Evolutionary conservation across 148 eudicot species (phyloP), one percentile per base, ranked within the genome.

Genomic region (Rheum nobile): DNA sequence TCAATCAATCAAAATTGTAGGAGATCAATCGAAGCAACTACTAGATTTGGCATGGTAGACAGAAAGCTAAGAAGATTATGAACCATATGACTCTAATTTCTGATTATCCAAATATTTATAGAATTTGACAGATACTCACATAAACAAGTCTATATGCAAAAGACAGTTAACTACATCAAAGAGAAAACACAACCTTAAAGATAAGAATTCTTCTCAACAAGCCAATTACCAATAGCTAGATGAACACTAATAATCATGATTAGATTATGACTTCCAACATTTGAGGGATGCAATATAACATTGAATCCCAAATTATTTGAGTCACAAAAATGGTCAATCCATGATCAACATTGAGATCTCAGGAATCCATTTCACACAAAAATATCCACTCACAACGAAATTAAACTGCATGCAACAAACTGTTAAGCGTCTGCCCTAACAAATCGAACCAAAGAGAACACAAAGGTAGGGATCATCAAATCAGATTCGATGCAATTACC

Each of bases 401-500:
- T 61, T 32, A 26, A 29, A 31, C 35, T 29, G 12, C 37, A 61
- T 61, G 67, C 19, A 61, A 34, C 22, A 32, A 32, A 65, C 39
- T 65, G 39, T 0, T 32, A 17, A 32, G 41, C 38, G 21, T 29
- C 11, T 1, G 12, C 37, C n/a, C 8, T 4, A 28, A 12, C 37
- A 61, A 61, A 29, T 14, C 67, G 35, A 61, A 61, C 35, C 35
- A 61, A 46, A 29, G 24, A 50, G 57, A 50, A 0, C 28, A 50
- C 24, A 19, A 50, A 50, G 37, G 37, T 1, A 4, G 35, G 67
- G 37, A 29, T 7, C 4, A n/a, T 6, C 10, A 8, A 54, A 54
- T 26, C 6, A 59, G 70, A 65, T 65, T 22, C 9, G 70, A 34
- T 16, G 39, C 39, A 31, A 21, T 31, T 41, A 90, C 98, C 97